A percentile compares a stretch with the other conserved stretches of the same genome.
phyloP scores from a whole-genome alignment of 208 protist genomes.

The Trypanosoma scelopori region DNA sequence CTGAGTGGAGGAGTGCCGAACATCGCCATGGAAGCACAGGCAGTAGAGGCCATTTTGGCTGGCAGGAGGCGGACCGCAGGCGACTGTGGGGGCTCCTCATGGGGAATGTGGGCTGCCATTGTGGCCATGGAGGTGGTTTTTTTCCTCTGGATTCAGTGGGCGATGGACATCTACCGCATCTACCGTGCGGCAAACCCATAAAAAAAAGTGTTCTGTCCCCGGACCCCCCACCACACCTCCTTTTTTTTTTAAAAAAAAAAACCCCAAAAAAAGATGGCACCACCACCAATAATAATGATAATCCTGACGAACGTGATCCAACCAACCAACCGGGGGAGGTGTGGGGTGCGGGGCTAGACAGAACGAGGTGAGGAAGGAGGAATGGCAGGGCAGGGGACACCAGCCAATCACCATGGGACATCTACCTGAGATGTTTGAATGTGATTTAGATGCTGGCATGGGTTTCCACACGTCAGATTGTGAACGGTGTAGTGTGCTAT shows the following conservation, averaged over 20 bases:
- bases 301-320: no score
- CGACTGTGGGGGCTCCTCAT: slow-evolving; percentile 15
- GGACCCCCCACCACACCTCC: background rate
- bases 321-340: no score
- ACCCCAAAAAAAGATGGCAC: background rate
- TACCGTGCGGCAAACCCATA: slow-evolving; percentile 26
- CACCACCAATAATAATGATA: no score
- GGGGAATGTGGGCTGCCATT: slow-evolving; percentile 55
- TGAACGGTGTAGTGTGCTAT: no score
- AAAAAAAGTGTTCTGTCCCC: background rate
- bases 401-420: no score
- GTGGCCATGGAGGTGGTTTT: slow-evolving; percentile 56
- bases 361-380: slow-evolving; percentile 8
- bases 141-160: slow-evolving; percentile 68
- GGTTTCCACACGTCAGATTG: no score
- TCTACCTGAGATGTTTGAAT: no score
- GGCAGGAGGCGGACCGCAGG: slow-evolving; percentile 27
- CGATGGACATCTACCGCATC: slow-evolving; percentile 46
- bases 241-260: slow-evolving; percentile 3
- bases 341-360: background rate
- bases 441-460: no score
- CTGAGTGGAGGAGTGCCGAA: slow-evolving; percentile 1
- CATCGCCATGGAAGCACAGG: slow-evolving; percentile 34
- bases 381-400: no score
- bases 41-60: slow-evolving; percentile 55